Conservation (phyloP, 164 flowering plant species). For the Dillenia turbinata region DNA sequence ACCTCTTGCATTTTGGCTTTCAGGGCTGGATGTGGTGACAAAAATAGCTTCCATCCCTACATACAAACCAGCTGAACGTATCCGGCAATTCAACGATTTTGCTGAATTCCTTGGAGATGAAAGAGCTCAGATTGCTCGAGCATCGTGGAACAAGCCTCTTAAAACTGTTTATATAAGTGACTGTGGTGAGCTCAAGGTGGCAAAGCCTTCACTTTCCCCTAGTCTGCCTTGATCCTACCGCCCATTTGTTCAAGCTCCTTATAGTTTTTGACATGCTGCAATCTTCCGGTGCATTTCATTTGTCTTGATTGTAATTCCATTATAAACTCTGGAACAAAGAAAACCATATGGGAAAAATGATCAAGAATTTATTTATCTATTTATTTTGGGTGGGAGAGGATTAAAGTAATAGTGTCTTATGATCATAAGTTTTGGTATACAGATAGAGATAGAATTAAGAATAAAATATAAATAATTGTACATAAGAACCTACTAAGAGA, state of each 20-base stretch:
- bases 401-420: too few species aligned
- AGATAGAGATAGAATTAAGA: too few species aligned
- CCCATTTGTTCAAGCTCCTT: constrained; percentile 4
- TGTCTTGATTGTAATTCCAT: too few species aligned
- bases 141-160: constrained; percentile 81
- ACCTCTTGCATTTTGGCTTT: constrained; percentile 13
- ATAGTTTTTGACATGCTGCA: neutral
- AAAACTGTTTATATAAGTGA: constrained; percentile 81
- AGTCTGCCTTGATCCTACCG: constrained; percentile 44
- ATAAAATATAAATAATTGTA: too few species aligned
- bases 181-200: constrained; percentile 83
- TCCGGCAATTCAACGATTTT: constrained; percentile 75
- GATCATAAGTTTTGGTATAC: too few species aligned
- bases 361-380: too few species aligned
- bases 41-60: constrained; percentile 82
- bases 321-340: too few species aligned
- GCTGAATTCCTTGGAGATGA: constrained; percentile 90
- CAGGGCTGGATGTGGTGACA: constrained; percentile 88
- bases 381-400: too few species aligned
- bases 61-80: constrained; percentile 69
- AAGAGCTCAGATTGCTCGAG: constrained; percentile 86
- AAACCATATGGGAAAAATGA: too few species aligned
- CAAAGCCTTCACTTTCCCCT: constrained; percentile 80
- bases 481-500: too few species aligned
- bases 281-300: too few species aligned